These are phyloP conservation scores for Hypomyces rosellus DNA, from an alignment of 2,329 filamentous ascomycete species.

Conservation along the genomic window DNA sequence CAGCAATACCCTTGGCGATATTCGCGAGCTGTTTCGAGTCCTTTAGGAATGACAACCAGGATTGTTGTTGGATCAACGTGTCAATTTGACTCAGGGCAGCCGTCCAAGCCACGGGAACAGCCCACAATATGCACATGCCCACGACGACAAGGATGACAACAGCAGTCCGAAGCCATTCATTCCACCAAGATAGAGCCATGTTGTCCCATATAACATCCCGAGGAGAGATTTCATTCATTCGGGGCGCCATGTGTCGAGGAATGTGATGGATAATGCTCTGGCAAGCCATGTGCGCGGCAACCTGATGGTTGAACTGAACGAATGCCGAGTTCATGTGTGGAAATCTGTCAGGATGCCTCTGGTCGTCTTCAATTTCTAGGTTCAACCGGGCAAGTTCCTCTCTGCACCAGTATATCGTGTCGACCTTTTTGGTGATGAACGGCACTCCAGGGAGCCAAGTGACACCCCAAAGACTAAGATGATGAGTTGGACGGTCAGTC, in stretches of 20 bases:
- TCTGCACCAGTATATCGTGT: conserved; percentile 89
- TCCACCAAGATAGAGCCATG: conserved; percentile 94
- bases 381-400: conserved; percentile 82
- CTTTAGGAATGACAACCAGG: conserved; percentile 66
- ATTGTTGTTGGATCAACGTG: conserved; percentile 56
- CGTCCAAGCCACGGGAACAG: conserved; percentile 83
- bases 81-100: conserved; percentile 74
- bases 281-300: conserved; percentile 96
- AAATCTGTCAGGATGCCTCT: conserved; percentile 76
- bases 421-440: conserved; percentile 80
- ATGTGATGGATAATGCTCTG: conserved; percentile 87
- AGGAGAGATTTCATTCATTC: conserved; percentile 88
- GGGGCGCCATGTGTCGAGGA: conserved; percentile 87
- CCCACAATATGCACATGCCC: conserved; percentile 81
- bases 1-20: conserved; percentile 61
- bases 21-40: conserved; percentile 51
- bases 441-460: conserved; percentile 75
- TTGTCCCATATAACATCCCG: conserved; percentile 95
- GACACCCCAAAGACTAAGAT: conserved; percentile 55
- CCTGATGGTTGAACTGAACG: conserved; percentile 96
- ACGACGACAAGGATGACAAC: conserved; percentile 59
- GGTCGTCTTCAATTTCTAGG: conserved; percentile 84
- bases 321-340: conserved; percentile 95
- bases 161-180: conserved; percentile 67
- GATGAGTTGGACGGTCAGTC: conserved; percentile 80